Evolutionary conservation across 108 stramenopile species (phyloP), one percentile per base, ranked within the genome.

Genomic region (Fragilariopsis cylindrus): DNA sequence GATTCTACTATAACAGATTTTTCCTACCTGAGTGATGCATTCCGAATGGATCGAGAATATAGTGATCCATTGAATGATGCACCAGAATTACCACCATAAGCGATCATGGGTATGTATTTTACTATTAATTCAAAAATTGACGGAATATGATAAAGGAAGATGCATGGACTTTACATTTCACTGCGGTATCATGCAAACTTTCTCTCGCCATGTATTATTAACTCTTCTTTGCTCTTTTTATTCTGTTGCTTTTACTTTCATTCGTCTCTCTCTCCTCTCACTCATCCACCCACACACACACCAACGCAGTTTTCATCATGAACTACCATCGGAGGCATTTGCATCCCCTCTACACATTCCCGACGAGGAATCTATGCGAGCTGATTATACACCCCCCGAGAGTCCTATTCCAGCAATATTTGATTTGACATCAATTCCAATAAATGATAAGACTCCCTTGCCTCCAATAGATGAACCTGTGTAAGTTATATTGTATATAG

Each of bases 301-400:
- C 4, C 0, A 1, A 8, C 21, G 5, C 4, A 30, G 21, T 60
- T 11, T 9, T 0, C 21, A 60, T 30, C 58, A 18, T 60, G 58
- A 60, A 4, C 19, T 5, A 6, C 58, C 58, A 5, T 4, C 18
- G 7, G 42, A 44, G 40, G 42, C 40, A 9, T 63, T 43, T 45
- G 3, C 9, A 46, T 78, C 77, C 2, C 77, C 71, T 2, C 12
- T 78, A 46, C 53, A 72, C 12, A 66, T 72, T 18, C 44, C 77
- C 2, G 71, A 71, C 16, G 71, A 67, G 49, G 77, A 78, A 45
- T n/a, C 6, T 6, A n/a, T 62, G 30, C 30, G 30, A 30, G 30
- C 30, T 30, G 2, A 30, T 30, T 30, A 30, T 4, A 41, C 43
- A 45, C 8, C 39, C 42, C 62, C 62, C 30, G 43, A 43, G 42